Evolutionary conservation across 176 grass and related monocot genomes (phyloP), one percentile per base, ranked within the genome.

Genomic region (Avena atlantica): DNA sequence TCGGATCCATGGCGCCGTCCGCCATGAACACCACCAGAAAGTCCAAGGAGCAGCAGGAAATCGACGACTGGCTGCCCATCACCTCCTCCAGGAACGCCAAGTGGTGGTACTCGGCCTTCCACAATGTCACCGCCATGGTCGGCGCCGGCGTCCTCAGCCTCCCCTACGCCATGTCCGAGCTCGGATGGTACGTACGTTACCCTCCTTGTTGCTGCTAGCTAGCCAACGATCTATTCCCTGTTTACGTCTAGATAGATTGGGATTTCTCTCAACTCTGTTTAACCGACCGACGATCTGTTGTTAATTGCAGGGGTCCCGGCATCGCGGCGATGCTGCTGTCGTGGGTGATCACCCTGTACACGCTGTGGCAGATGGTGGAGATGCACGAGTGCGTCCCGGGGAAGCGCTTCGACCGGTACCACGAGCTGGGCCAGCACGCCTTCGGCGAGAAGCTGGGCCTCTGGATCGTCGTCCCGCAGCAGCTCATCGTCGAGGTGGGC

Each of bases 91-190:
- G 95, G 76, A 91, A 84, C 17, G 95, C 95, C 31, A 98, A 95
- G 61, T 98, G 95, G 95, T 98, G 95, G 95, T 98, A 98, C 81
- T 93, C 95, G 0, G 88, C 91, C 44, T 98, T 95, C 90, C 95
- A 98, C 95, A 98, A 98, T 87, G 95, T 98, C 83, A 98, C 95
- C 0, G 95, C 95, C 93, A 95, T 98, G 95, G 95, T 98, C 3
- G 95, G 95, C 9, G 95, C 95, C 3, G 95, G 95, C 36, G 93
- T 98, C 27, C 95, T 98, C 85, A 88, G 93, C 81, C 91, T 98
- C 8, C 95, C 95, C 6, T 95, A 75, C 57, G 91, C 95, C 84
- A 93, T 95, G 95, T 91, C 95, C 3, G 86, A 95, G 81, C 93
- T 97, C 2, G 95, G 95, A 45, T 97, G 95, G 95, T 97, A 83